Evolutionary conservation across 805 yeast genomes (phyloP), one percentile per base, ranked within the genome.

Genomic region (Candida sanyiensis): DNA sequence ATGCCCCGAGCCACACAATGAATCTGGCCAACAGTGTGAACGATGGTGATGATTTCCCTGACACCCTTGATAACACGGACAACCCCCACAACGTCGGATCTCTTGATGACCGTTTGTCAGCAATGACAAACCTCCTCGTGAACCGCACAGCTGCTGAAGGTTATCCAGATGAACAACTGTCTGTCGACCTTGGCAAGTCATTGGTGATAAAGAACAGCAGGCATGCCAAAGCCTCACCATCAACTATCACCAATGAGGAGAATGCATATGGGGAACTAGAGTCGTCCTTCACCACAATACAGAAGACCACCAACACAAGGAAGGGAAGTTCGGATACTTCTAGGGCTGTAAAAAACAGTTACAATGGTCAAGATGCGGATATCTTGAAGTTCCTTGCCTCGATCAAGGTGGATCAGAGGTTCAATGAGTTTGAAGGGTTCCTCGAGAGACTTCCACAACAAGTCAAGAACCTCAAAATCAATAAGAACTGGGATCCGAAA

Each of bases 341-440:
- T 3, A 50, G 55, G 2, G 58, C 61, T 13, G 56, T 73, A 15
- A 62, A 61, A 28, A 78, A 75, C 50, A 80, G 81, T 49, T 87
- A 86, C 54, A 68, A 64, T 2, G 96, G 95, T 0, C 61, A 64
- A 19, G 80, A 83, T 50, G 79, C 80, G 1, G 77, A 74, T 43
- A 75, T 88, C 23, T 51, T 72, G 37, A 69, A 71, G 29, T 81
- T 72, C 50, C 63, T 88, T 37, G 63, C 66, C 9, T 67, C 66
- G 12, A 64, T 80, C 16, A 65, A 65, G 15, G 68, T 80, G 39
- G 77, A 72, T 27, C 83, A 87, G 0, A 62, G 72, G 1, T 54
- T 80, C 37, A 70, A 69, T 30, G 79, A 78, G 37, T 83, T 77
- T 46, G 59, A 69, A 13, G 94, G 84, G 49, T 85, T 87, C 67